These are phyloP conservation scores for Leavenworthia alabamica DNA, from an alignment of 345 rosid genomes.

Conservation along the genomic window DNA sequence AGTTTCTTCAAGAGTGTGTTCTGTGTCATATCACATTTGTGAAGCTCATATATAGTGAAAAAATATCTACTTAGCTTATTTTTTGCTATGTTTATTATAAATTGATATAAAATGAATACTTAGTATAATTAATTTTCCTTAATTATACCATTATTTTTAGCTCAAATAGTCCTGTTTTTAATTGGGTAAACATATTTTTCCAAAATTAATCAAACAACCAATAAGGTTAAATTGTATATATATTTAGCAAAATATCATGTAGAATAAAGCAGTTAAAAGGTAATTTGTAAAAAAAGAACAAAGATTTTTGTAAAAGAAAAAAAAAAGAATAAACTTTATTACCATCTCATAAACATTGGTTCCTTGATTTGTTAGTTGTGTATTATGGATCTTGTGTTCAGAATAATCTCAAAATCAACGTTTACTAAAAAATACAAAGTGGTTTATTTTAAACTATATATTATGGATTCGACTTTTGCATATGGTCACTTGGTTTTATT, in stretches of 20 bases:
- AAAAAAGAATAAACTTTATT: background rate
- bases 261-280: too few relatives aligned
- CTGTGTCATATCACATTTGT: constrained; percentile 5
- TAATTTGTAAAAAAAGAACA: too few relatives aligned
- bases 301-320: background rate
- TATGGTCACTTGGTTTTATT: constrained; percentile 13
- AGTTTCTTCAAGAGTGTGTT: background rate
- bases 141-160: too few relatives aligned
- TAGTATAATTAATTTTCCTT: too few relatives aligned
- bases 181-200: background rate
- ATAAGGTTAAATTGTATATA: background rate
- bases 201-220: background rate
- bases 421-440: background rate
- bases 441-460: background rate
- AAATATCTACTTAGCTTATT: background rate
- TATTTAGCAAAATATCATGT: constrained; percentile 1
- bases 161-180: background rate
- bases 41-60: constrained; percentile 24
- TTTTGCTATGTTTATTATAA: too few relatives aligned
- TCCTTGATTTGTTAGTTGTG: constrained; percentile 7
- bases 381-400: background rate
- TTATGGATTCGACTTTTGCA: constrained; percentile 12
- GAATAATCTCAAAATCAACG: background rate
- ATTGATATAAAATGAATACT: too few relatives aligned
- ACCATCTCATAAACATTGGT: background rate